These are phyloP conservation scores for Russula emetica DNA, from an alignment of 768 basidiomycete genomes.

Conservation along the genomic window DNA sequence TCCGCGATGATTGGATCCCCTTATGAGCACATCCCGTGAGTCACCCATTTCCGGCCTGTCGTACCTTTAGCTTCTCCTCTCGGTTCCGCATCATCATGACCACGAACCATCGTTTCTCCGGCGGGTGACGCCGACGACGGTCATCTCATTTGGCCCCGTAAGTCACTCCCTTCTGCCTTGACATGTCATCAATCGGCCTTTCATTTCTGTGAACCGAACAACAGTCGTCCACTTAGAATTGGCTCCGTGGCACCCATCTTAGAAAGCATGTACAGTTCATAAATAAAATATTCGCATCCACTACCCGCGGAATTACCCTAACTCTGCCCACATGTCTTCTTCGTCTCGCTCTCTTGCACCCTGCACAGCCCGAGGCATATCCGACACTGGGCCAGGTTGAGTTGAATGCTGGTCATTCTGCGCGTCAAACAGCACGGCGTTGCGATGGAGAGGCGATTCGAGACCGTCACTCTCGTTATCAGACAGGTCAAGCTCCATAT, in stretches of 20 bases:
- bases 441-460: conserved; percentile 53
- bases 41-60: too few species aligned
- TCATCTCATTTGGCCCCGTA: not conserved
- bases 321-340: conserved; percentile 69
- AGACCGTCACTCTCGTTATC: conserved; percentile 54
- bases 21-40: too few species aligned
- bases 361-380: conserved; percentile 59
- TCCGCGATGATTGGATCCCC: not conserved
- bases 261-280: not conserved
- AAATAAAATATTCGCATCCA: not conserved
- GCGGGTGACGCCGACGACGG: not conserved
- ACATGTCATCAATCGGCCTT: conserved; percentile 1
- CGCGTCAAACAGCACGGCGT: conserved; percentile 63
- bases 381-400: conserved; percentile 38
- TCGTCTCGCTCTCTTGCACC: conserved; percentile 53
- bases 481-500: conserved; percentile 64
- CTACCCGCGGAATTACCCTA: conserved; percentile 30
- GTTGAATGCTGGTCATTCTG: conserved; percentile 37
- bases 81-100: too few species aligned
- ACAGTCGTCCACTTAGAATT: not conserved
- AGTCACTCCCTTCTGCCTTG: not conserved
- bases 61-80: too few species aligned
- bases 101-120: not conserved
- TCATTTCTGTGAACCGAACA: not conserved
- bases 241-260: not conserved